Base-by-base conservation (phyloP, 2,329 filamentous ascomycete genomes). In the Cladosporium sp. region DNA sequence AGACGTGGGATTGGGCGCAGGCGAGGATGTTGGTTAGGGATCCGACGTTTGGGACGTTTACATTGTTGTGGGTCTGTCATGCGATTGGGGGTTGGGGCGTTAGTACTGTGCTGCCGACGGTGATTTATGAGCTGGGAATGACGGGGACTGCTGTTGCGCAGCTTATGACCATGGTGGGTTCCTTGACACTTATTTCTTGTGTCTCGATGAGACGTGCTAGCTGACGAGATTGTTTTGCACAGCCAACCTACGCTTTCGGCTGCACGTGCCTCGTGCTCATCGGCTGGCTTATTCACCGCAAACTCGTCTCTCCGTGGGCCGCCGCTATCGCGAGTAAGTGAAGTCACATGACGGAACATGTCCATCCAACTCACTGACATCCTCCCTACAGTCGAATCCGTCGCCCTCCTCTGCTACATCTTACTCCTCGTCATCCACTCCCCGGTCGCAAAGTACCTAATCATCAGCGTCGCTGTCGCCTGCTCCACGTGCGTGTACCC, bases 121-220 rank as follows among this genome's bases (percentile, higher is more conserved):
- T 82, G 58, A 81, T 82, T 64, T 77, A 74, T 59, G 79, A 78
- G 32, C 78, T 82, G 70, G 80, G 80, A 26, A 79, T 81, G 67
- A 78, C 78, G 1, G 72, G 74, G 21, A 77, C 79, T 2, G 68
- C 69, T 3, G 74, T 78, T 30, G 78, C 79, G 3, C 80, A 83
- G 67, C 74, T 82, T 18, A 74, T 82, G n/a, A 81, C 80, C 4
- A 71, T 74, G 69, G 47, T 64, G 49, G 21, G 52, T 55, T n/a
- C 8, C 11, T 34, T 34, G 32, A 11, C 10, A 34, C 32, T 14
- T 18, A 8, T 55, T 10, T 44, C 18, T n/a, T n/a, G 18, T 44
- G 18, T n/a, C 18, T 44, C 41, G 18, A 44, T 3, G 41, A 44
- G 18, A 44, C 18, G 41, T 44, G 5, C 15, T 41, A 21, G 41